These are phyloP conservation scores for Pythium rhizo-oryzae DNA, from an alignment of 352 stramenopile genomes.

Conservation along the genomic window DNA sequence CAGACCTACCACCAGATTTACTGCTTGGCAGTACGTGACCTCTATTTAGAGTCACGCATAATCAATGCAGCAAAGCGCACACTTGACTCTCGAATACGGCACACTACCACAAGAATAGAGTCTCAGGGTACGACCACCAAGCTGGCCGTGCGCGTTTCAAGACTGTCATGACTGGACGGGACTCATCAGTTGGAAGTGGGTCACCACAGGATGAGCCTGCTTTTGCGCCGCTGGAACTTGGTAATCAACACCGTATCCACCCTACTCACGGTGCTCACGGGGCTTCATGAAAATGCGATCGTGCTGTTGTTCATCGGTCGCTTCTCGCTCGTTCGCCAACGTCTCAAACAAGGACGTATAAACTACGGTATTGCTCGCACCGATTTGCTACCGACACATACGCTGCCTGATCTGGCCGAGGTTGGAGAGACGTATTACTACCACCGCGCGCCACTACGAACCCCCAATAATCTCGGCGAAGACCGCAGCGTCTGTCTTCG, in stretches of 20 bases:
- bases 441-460: slow-evolving; percentile 25
- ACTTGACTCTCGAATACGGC: too few species aligned
- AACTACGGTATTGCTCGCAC: slow-evolving; percentile 44
- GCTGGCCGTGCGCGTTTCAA: too few species aligned
- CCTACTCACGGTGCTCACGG: slow-evolving; percentile 35
- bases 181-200: too few species aligned
- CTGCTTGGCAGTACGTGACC: too few species aligned
- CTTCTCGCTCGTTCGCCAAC: slow-evolving; percentile 32
- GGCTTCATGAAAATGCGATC: slow-evolving; percentile 35
- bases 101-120: too few species aligned
- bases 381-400: slow-evolving; percentile 32
- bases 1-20: too few species aligned
- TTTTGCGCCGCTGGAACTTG: background rate
- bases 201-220: too few species aligned
- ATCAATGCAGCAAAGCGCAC: too few species aligned
- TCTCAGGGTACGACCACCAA: too few species aligned
- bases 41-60: too few species aligned
- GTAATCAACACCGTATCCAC: slow-evolving; percentile 29
- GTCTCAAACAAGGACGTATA: slow-evolving; percentile 38
- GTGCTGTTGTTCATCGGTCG: slow-evolving; percentile 25
- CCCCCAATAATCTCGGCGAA: slow-evolving; percentile 20
- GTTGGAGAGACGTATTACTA: slow-evolving; percentile 33
- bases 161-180: too few species aligned
- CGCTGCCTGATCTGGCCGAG: slow-evolving; percentile 33
- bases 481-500: slow-evolving; percentile 35